Evolutionary conservation across 352 stramenopile species (phyloP), one percentile per base, ranked within the genome.

Genomic region (Phytophthora podocarpi): DNA sequence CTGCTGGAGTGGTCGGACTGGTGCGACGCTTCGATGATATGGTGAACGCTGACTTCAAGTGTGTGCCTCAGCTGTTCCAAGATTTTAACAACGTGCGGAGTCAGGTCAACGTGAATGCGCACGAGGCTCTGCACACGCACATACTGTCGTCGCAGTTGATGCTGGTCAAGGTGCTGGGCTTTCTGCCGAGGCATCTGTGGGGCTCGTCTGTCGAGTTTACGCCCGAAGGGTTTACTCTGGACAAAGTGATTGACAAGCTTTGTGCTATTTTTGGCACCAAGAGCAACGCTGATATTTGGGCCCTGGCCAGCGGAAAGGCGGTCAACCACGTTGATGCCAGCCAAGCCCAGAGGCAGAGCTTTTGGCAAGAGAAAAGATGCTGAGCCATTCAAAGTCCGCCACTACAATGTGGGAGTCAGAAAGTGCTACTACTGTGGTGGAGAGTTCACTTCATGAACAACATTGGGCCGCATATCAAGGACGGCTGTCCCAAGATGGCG

Each of bases 221-320:
- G n/a, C 26, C 15, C 0, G 10, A 8, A 0, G 43, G 32, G 3
- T 50, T 64, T n/a, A 32, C 34, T 1, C n/a, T 45, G 8, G 55
- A 57, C 5, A 13, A 6, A 1, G 39, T 58, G 1, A 23, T 46
- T 15, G 10, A 6, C 8, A 50, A 35, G 28, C 21, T 57, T 2
- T 34, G 45, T 11, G 21, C 30, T 8, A 47, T 64, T 28, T 58
- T 57, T 28, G 27, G 21, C 5, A 28, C 6, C 55, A 58, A 64
- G n/a, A 57, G 35, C 18, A 34, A 43, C 28, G 30, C 2, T 13
- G 9, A 64, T 15, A 64, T 64, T 15, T 24, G 32, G 45, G 45
- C 11, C 4, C 35, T 63, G 6, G 26, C 3, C 2, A n/a, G 23
- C 21, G 31, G 2, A 20, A 7, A 8, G 24, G 10, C 26, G 12